Base-by-base conservation (phyloP, 495 filamentous ascomycete genomes). In the Tetracladium marchalianum region DNA sequence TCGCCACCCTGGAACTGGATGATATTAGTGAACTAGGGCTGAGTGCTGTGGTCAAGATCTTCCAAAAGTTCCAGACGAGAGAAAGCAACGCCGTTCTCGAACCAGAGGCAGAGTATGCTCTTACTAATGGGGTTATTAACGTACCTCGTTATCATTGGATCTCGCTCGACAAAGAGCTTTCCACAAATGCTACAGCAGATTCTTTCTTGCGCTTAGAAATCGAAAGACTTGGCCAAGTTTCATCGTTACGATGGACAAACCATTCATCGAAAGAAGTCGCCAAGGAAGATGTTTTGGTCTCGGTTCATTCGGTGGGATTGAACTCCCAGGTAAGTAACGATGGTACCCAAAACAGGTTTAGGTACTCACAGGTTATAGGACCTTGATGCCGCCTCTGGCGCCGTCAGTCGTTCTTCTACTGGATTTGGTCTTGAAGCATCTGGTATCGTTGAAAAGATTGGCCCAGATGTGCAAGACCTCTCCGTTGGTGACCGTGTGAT, bases 1-100 rank as follows among this genome's bases (percentile, higher is more conserved):
- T 57, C 37, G 35, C 36, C 11, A 50, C 46, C 11, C 15, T 57
- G 5, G 54, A 57, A 35, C 12, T 56, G 10, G 22, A 27, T 27
- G 39, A 41, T 19, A 5, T 24, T 12, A 41, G 4, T 41, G 39
- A 41, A 2, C 13, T 16, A 5, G 18, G 39, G 4, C 13, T 17
- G 4, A 13, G 17, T 13, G 57, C 11, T 10, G 37, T n/a, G 22
- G 46, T 39, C 13, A 49, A 13, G 60, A 57, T 52, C 4, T 47
- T 52, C 16, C 8, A 32, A 9, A 52, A 52, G 11, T 27, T 51
- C 24, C 32, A 34, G 7, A 31, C 9, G 7, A 11, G 31, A 11
- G 32, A 46, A 19, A 13, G 12, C 11, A 42, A 16, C 13, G 19
- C 13, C 15, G 31, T 19, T 7, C n/a, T 47, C 3, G 39, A 52